A percentile compares a stretch with the other conserved stretches of the same genome.
Conservation (phyloP, 169 alveolate genomes). For the Eimeria sp. region DNA sequence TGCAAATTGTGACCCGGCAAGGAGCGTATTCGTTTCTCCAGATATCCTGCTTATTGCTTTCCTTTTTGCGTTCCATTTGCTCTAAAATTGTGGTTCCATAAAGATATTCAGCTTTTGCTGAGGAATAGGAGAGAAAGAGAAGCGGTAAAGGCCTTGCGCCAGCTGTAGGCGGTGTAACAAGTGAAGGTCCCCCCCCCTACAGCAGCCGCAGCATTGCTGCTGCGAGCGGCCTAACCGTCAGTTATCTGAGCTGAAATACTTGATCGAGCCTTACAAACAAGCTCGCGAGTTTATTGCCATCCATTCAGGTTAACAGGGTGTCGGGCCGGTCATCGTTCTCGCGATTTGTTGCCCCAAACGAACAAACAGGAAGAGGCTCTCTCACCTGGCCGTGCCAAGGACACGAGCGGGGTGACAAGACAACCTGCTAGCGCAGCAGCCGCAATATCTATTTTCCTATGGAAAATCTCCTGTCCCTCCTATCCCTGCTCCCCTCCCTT, state of each 20-base stretch:
- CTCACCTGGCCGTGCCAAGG: conserved; percentile 63
- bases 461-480: conserved; percentile 27
- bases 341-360: conserved; percentile 19
- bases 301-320: conserved; percentile 47
- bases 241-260: conserved; percentile 36
- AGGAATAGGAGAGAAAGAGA: background rate
- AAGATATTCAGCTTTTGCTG: background rate
- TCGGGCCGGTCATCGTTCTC: conserved; percentile 44
- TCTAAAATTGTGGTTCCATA: conserved; percentile 29
- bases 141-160: background rate
- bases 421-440: conserved; percentile 25
- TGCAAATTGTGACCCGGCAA: conserved; percentile 32
- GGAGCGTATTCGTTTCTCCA: background rate
- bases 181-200: conserved; percentile 70
- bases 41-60: background rate
- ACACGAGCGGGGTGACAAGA: conserved; percentile 48
- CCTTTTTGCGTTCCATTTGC: background rate
- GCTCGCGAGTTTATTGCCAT: conserved; percentile 16
- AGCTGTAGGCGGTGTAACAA: conserved; percentile 29
- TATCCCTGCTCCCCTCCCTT: conserved; percentile 4
- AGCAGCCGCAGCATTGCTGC: conserved; percentile 52
- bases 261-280: background rate
- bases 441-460: conserved; percentile 21
- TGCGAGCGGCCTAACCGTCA: conserved; percentile 29
- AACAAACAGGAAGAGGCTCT: conserved; percentile 42